Evolutionary conservation across 345 rosid genomes (phyloP).

Genomic region (Erysimum cheiranthoides): DNA sequence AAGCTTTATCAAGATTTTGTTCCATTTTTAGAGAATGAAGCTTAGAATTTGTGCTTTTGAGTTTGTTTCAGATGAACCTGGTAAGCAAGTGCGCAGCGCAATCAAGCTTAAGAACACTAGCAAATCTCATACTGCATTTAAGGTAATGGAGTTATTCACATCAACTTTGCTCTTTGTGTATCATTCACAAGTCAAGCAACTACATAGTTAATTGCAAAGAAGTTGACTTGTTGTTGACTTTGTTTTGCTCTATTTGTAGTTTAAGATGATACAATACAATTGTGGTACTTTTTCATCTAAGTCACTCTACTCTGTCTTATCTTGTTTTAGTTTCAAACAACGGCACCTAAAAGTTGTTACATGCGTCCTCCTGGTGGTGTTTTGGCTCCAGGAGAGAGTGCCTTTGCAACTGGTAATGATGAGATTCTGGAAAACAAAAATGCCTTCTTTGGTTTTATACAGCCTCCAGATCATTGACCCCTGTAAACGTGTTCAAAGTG

Average conservation of each 20-base stretch:
- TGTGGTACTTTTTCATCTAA: background rate
- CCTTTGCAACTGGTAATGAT: conserved; percentile 80
- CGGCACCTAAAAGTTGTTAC: conserved; percentile 95
- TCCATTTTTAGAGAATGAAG: background rate
- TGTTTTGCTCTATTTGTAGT: background rate
- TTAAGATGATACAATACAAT: background rate
- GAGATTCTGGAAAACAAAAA: background rate
- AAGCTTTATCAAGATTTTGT: conserved; percentile 2
- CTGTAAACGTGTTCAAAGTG: background rate
- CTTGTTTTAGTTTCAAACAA: conserved; percentile 83
- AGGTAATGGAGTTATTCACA: conserved; percentile 54
- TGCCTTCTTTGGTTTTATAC: background rate
- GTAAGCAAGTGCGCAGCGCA: conserved; percentile 91
- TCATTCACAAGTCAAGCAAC: background rate
- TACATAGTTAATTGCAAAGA: background rate
- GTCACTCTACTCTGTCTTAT: conserved; percentile 24
- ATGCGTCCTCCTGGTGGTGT: conserved; percentile 99
- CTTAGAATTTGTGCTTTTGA: background rate
- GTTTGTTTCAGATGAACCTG: conserved; percentile 75
- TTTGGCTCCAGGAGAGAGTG: conserved; percentile 90
- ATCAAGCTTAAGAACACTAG: conserved; percentile 82
- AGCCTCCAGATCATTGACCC: conserved; percentile 5
- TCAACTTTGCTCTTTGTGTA: background rate
- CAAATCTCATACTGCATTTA: conserved; percentile 92
- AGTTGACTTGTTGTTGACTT: conserved; percentile 18